phyloP scores from a whole-genome alignment of 257 asterid genomes.

The Knoxia roxburghii region DNA sequence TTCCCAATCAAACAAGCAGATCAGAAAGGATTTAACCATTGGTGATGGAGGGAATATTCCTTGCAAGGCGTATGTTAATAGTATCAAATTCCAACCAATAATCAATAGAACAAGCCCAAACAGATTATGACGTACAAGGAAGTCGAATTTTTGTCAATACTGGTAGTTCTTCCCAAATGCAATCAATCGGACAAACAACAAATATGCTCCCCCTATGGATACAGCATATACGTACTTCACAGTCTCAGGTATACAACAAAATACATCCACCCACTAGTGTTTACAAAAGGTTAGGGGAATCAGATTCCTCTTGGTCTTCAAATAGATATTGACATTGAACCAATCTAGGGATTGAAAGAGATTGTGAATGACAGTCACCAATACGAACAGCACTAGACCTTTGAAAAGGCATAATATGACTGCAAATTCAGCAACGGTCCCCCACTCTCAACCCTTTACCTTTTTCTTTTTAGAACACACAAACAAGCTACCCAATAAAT shows the following conservation, averaged over 20 bases:
- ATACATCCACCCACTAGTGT: neutral
- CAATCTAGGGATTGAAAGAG: neutral
- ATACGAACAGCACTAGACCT: neutral
- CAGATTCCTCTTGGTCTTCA: neutral
- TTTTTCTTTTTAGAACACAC: neutral
- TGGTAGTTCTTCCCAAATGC: neutral
- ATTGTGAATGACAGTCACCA: neutral
- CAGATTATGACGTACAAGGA: neutral
- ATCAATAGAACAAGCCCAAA: neutral
- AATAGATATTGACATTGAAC: conserved; percentile 1
- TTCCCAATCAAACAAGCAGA: neutral
- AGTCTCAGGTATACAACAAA: neutral
- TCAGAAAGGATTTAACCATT: neutral
- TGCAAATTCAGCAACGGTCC: neutral
- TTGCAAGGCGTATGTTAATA: neutral
- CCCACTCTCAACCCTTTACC: neutral
- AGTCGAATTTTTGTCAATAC: neutral
- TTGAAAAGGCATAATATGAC: neutral
- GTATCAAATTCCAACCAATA: neutral
- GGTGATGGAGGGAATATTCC: neutral
- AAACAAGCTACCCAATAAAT: neutral
- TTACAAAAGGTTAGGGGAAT: neutral
- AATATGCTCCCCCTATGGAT: neutral
- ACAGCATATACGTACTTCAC: neutral
- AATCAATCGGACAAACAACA: neutral